Conservation (phyloP, 2,329 filamentous ascomycete species). For the Phialophora verrucosa region DNA sequence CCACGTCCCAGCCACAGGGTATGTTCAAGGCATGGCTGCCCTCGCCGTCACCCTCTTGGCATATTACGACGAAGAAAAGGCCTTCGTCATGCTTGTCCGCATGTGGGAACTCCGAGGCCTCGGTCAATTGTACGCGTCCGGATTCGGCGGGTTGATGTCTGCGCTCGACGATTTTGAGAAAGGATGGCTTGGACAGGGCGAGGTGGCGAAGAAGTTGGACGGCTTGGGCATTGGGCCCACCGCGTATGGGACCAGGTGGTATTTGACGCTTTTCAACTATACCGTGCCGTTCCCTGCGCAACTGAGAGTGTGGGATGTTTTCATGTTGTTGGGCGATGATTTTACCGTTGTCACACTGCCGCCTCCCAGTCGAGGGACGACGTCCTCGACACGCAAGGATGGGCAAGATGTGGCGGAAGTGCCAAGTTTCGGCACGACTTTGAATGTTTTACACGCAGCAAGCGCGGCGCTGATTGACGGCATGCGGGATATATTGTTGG, state of each 20-base stretch:
- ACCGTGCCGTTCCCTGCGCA: conserved; percentile 94
- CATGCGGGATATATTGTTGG: conserved; percentile 82
- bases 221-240: conserved; percentile 83
- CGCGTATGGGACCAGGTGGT: conserved; percentile 96
- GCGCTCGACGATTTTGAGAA: conserved; percentile 84
- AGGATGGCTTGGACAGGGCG: conserved; percentile 77
- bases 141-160: conserved; percentile 85
- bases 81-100: conserved; percentile 95
- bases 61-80: conserved; percentile 94
- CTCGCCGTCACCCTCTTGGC: conserved; percentile 90
- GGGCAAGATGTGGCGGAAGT: background rate
- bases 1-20: conserved; percentile 88
- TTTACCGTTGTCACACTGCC: background rate
- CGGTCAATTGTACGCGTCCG: conserved; percentile 79
- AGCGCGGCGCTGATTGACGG: conserved; percentile 90
- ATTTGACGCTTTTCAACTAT: conserved; percentile 95
- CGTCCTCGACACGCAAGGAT: conserved; percentile 17
- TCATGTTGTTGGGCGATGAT: conserved; percentile 86
- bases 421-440: conserved; percentile 62
- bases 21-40: conserved; percentile 97
- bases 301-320: conserved; percentile 95
- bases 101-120: conserved; percentile 89
- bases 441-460: conserved; percentile 89
- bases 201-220: conserved; percentile 77
- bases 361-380: conserved; percentile 40